Evolutionary conservation across 176 grass and related monocot species (phyloP).

Genomic region (Chrysopogon serrulatus): DNA sequence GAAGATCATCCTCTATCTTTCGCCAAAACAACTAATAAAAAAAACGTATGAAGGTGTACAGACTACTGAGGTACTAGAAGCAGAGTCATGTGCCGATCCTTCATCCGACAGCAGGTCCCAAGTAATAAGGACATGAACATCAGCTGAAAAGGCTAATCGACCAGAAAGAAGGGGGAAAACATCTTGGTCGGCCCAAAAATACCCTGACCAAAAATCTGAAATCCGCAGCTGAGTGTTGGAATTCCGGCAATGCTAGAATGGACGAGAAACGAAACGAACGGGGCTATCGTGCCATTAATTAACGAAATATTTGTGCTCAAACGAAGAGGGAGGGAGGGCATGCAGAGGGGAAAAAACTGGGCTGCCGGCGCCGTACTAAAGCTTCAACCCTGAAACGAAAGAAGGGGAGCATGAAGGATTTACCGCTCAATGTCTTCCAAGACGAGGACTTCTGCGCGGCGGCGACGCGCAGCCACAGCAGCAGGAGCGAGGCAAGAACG

Average conservation of each 20-base stretch:
- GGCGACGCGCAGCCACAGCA: conserved; percentile 19
- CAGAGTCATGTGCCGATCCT: neutral
- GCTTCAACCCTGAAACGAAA: neutral
- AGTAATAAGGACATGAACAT: neutral
- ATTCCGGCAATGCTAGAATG: neutral
- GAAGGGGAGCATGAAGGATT: neutral
- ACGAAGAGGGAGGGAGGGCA: too few species aligned
- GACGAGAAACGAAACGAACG: neutral
- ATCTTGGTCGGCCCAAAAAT: neutral
- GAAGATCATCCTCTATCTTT: neutral
- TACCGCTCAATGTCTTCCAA: conserved; percentile 55
- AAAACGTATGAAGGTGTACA: neutral
- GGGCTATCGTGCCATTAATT: neutral
- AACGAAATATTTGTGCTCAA: neutral
- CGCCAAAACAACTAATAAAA: neutral
- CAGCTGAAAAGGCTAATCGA: conserved; percentile 2
- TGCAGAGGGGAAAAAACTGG: neutral
- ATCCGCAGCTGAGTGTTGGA: neutral
- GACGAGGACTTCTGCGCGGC: conserved; percentile 33
- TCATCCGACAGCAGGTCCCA: neutral
- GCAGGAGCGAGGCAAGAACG: conserved; percentile 3
- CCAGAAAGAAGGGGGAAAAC: neutral
- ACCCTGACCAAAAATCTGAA: neutral
- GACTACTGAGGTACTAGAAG: neutral
- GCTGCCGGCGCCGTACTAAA: neutral